Conservation (phyloP, 148 eudicot genomes). For the Heliamphora exappendiculata region DNA sequence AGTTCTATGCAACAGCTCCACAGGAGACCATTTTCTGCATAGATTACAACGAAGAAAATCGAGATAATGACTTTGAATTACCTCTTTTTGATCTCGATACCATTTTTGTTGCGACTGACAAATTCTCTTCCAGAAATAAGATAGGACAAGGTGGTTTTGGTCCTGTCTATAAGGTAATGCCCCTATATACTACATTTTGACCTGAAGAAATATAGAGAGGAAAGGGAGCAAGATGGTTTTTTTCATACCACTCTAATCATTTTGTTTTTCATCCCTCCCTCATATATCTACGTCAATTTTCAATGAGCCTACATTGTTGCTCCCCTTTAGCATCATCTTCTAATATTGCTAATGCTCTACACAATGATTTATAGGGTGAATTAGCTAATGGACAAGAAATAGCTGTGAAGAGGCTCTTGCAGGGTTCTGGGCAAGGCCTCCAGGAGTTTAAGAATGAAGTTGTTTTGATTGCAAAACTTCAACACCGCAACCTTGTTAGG, state of each 20-base stretch:
- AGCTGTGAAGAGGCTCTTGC: slow-evolving; percentile 48
- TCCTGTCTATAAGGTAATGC: slow-evolving; percentile 35
- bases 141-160: slow-evolving; percentile 45
- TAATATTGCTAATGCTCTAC: not conserved
- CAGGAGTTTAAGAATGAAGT: slow-evolving; percentile 46
- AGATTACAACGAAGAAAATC: slow-evolving; percentile 11
- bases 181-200: not conserved
- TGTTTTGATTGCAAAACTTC: slow-evolving; percentile 38
- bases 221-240: not conserved
- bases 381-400: slow-evolving; percentile 31
- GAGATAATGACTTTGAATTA: slow-evolving; percentile 17
- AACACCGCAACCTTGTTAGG: slow-evolving; percentile 45
- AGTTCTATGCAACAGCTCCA: not conserved
- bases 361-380: slow-evolving; percentile 23
- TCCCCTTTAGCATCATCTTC: not conserved
- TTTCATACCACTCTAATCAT: not conserved
- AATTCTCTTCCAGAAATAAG: slow-evolving; percentile 24
- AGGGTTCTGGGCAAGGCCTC: slow-evolving; percentile 39
- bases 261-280: not conserved
- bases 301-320: no score
- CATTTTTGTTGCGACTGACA: slow-evolving; percentile 21
- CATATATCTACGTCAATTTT: not conserved
- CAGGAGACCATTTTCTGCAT: slow-evolving; percentile 12
- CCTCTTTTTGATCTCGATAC: slow-evolving; percentile 18
- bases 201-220: not conserved